These are phyloP conservation scores for Pisolithus thermaeus DNA, from an alignment of 1,284 basidiomycete species.

Conservation along the genomic window DNA sequence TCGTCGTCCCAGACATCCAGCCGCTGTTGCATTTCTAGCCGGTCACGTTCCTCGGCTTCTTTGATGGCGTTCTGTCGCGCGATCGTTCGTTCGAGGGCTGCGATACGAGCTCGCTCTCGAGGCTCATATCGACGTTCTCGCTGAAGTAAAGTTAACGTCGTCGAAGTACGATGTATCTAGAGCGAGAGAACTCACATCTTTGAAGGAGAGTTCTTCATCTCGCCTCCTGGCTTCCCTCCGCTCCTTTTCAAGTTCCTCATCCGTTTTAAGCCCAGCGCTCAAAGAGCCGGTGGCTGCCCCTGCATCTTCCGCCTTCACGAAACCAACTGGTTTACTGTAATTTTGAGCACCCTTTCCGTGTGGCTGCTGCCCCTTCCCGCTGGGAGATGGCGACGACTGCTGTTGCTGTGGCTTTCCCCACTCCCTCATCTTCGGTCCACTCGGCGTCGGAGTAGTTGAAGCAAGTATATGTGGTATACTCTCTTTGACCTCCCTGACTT, in stretches of 20 bases:
- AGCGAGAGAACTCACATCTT: conserved; percentile 59
- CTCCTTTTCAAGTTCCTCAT: conserved; percentile 80
- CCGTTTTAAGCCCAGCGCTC: conserved; percentile 54
- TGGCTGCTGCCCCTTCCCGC: conserved; percentile 36
- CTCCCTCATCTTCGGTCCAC: conserved; percentile 36
- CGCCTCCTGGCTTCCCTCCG: conserved; percentile 65
- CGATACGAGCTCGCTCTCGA: conserved; percentile 68
- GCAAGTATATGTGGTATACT: conserved; percentile 36
- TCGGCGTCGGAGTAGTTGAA: neutral
- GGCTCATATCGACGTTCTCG: conserved; percentile 53
- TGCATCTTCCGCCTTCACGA: conserved; percentile 46
- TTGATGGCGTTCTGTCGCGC: neutral
- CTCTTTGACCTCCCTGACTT: conserved; percentile 66
- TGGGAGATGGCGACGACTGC: conserved; percentile 33
- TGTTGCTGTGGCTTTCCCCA: conserved; percentile 63
- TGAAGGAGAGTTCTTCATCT: conserved; percentile 77
- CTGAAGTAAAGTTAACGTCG: conserved; percentile 29
- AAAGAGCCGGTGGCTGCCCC: conserved; percentile 33
- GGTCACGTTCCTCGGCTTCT: conserved; percentile 68
- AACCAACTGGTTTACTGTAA: conserved; percentile 72
- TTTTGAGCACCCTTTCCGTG: conserved; percentile 66
- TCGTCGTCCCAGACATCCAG: conserved; percentile 88
- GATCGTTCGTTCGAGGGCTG: conserved; percentile 35
- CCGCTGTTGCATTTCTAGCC: conserved; percentile 63
- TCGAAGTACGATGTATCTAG: neutral